Conservation (phyloP, 306 rosid genomes). For the Cicer yamashitae region DNA sequence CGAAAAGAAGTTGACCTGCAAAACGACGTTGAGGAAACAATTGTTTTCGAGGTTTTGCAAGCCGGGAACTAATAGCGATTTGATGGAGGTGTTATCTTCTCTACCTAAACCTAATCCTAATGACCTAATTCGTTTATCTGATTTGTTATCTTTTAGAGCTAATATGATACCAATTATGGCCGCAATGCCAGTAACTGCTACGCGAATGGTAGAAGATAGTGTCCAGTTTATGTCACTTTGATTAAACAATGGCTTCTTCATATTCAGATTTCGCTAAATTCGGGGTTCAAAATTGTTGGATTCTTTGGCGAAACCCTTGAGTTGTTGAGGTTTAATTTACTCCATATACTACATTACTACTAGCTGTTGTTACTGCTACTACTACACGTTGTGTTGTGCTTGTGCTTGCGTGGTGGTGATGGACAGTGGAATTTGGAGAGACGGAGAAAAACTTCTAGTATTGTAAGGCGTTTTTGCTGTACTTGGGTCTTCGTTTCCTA, state of each 20-base stretch:
- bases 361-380: no score
- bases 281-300: no score
- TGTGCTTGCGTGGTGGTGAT: no score
- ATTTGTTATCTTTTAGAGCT: constrained; percentile 54
- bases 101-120: neutral
- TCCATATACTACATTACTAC: no score
- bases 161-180: constrained; percentile 58
- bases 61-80: constrained; percentile 61
- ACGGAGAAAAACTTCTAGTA: no score
- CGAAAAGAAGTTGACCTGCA: constrained; percentile 59
- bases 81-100: constrained; percentile 23
- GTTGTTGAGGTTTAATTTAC: no score
- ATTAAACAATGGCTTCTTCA: constrained; percentile 41
- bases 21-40: constrained; percentile 85
- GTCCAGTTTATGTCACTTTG: constrained; percentile 39
- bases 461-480: no score
- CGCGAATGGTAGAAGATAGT: constrained; percentile 47
- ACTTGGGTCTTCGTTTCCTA: no score
- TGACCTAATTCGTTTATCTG: constrained; percentile 48
- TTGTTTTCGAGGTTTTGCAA: constrained; percentile 81
- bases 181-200: constrained; percentile 53
- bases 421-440: no score
- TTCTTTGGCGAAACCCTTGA: no score
- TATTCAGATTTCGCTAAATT: neutral
- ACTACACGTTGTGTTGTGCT: no score